Evolutionary conservation across 2,329 filamentous ascomycete genomes (phyloP).

Genomic region (Thelonectria blattea): DNA sequence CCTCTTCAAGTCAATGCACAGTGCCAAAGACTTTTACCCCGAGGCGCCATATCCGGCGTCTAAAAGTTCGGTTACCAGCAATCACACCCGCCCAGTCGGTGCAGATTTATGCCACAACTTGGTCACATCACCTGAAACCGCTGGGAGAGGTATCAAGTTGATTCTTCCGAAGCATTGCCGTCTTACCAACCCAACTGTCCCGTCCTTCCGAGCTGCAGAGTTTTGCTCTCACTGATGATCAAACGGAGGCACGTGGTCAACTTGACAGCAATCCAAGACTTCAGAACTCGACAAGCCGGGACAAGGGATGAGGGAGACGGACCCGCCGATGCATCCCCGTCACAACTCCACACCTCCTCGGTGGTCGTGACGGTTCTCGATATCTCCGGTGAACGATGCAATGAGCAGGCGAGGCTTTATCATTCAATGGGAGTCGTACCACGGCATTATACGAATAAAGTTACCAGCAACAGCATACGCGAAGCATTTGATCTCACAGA

Average conservation of each 20-base stretch:
- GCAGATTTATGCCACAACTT: conserved; percentile 5
- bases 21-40: conserved; percentile 15
- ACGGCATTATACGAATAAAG: too few relatives aligned
- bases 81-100: conserved; percentile 17
- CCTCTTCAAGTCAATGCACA: conserved; percentile 11
- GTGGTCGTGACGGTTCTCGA: neutral
- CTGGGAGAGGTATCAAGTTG: conserved; percentile 10
- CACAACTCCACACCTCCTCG: conserved; percentile 19
- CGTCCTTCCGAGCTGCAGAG: conserved; percentile 1
- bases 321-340: conserved; percentile 19
- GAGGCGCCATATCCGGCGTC: conserved; percentile 21
- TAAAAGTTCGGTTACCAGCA: conserved; percentile 12
- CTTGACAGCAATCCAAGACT: conserved; percentile 8
- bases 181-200: conserved; percentile 12
- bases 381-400: neutral
- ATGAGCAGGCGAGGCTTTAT: neutral
- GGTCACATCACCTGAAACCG: conserved; percentile 20
- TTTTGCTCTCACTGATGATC: neutral
- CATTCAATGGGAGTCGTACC: neutral
- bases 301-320: neutral
- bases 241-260: neutral
- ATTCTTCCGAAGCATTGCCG: conserved; percentile 4
- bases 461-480: too few relatives aligned
- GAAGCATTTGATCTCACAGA: too few relatives aligned
- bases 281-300: neutral